These are phyloP conservation scores for Wickerhamomyces bovis DNA, from an alignment of 805 yeast genomes.

Conservation along the genomic window DNA sequence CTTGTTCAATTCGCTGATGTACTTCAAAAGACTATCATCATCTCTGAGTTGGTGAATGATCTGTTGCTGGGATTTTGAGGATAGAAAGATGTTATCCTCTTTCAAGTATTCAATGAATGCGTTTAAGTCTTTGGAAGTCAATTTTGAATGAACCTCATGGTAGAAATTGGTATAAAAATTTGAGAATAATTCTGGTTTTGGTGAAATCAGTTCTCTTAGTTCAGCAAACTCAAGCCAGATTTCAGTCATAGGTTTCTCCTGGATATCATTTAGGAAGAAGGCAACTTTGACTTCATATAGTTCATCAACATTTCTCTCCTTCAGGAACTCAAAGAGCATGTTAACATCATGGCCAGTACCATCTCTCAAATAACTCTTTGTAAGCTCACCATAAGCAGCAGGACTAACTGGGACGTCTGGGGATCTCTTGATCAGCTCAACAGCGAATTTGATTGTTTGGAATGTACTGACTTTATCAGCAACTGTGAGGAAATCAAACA, in stretches of 20 bases:
- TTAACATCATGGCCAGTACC: conserved; percentile 4
- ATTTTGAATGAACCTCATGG: conserved; percentile 6
- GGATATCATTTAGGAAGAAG: conserved; percentile 2
- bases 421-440: conserved; percentile 17
- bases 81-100: conserved; percentile 3
- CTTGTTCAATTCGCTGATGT: neutral
- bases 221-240: neutral
- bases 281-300: conserved; percentile 7
- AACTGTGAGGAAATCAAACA: conserved; percentile 14
- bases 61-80: conserved; percentile 2
- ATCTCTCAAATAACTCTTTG: conserved; percentile 1
- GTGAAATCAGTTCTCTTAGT: neutral
- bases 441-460: conserved; percentile 14
- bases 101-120: conserved; percentile 8
- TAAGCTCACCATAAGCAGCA: conserved; percentile 11
- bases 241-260: neutral
- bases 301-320: conserved; percentile 6
- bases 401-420: conserved; percentile 17
- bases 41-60: conserved; percentile 3
- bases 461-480: conserved; percentile 15
- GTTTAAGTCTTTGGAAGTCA: conserved; percentile 8
- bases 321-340: conserved; percentile 4
- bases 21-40: neutral
- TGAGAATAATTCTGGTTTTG: neutral
- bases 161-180: neutral